Conservation (phyloP, 2,329 filamentous ascomycete species). For the Phialophora verrucosa region DNA sequence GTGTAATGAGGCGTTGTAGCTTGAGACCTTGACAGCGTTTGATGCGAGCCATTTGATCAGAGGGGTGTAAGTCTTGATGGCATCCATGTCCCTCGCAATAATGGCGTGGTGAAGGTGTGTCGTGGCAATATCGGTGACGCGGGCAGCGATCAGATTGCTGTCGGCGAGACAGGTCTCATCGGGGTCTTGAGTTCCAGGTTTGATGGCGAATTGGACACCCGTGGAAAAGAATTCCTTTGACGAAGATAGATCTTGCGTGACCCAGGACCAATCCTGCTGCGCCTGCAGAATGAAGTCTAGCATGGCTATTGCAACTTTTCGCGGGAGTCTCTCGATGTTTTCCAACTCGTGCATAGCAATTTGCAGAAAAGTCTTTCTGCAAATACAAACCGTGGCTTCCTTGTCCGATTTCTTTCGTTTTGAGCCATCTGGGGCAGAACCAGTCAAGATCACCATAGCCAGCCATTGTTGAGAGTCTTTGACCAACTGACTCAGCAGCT, state of each 20-base stretch:
- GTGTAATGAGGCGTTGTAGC: constrained; percentile 88
- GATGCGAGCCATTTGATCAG: constrained; percentile 80
- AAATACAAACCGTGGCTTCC: constrained; percentile 49
- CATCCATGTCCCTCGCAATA: constrained; percentile 70
- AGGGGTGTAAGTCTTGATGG: constrained; percentile 73
- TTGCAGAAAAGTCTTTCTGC: constrained; percentile 71
- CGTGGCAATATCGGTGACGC: constrained; percentile 84
- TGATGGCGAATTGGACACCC: constrained; percentile 72
- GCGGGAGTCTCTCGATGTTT: constrained; percentile 67
- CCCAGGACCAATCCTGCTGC: constrained; percentile 96
- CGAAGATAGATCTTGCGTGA: constrained; percentile 77
- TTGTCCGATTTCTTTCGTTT: constrained; percentile 64
- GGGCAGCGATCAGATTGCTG: constrained; percentile 75
- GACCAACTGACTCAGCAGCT: constrained; percentile 82
- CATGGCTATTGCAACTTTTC: constrained; percentile 72
- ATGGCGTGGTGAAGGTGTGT: constrained; percentile 89
- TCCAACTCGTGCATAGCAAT: constrained; percentile 74
- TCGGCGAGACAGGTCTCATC: constrained; percentile 55
- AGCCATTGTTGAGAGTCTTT: constrained; percentile 95
- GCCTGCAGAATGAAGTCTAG: constrained; percentile 86
- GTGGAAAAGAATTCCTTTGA: constrained; percentile 75
- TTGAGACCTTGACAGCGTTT: constrained; percentile 76
- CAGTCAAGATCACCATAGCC: constrained; percentile 88
- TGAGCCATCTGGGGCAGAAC: constrained; percentile 72
- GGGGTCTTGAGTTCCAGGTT: constrained; percentile 61